Evolutionary conservation across 2,329 filamentous ascomycete species (phyloP), one percentile per base, ranked within the genome.

Genomic region (Colletotrichum plurivorum): DNA sequence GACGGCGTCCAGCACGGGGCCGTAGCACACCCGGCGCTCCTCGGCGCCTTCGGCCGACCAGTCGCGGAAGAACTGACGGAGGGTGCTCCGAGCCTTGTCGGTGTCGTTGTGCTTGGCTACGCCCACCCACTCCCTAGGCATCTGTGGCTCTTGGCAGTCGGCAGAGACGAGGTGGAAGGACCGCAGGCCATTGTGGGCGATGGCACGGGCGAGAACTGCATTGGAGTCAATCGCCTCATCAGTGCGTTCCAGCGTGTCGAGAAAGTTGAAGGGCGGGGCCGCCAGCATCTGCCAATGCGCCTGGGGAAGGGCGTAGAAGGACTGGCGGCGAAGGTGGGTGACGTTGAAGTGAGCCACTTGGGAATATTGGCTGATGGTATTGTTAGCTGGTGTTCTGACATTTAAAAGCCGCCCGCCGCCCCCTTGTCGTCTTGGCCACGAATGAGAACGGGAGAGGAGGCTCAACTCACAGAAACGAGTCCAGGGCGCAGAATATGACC

Each of bases 21-120:
- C 87, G 76, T 96, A 97, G 76, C 92, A 94, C 3, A 89, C 89
- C n/a, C 89, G 84, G 46, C 96, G 86, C 83, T 99, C 97, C 0
- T 79, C 77, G 3, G 83, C 84, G 0, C 95, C 96, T 75, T 93
- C 94, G 2, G 84, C 87, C 25, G 93, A 94, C 96, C 97, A 99
- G 79, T 99, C 96, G 16, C 96, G 91, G 80, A 95, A 98, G 78
- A 98, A 93, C 77, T 99, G 96, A 12, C 95, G 90, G 59, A 99
- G 87, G 2, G 95, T 98, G 75, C 94, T 97, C 71, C 94, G 89
- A 2, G 95, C 95, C 81, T 98, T 99, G 77, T 97, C 94, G 61
- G 97, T 84, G 76, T 98, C 95, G 22, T 84, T 84, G 27, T 89
- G 82, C 51, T 91, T 95, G 15, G 94, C 92, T 39, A 89, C 85